A percentile compares a stretch with the other conserved stretches of the same genome.
Evolutionary conservation across 345 rosid genomes (phyloP).

Genomic region (Ricinus communis): DNA sequence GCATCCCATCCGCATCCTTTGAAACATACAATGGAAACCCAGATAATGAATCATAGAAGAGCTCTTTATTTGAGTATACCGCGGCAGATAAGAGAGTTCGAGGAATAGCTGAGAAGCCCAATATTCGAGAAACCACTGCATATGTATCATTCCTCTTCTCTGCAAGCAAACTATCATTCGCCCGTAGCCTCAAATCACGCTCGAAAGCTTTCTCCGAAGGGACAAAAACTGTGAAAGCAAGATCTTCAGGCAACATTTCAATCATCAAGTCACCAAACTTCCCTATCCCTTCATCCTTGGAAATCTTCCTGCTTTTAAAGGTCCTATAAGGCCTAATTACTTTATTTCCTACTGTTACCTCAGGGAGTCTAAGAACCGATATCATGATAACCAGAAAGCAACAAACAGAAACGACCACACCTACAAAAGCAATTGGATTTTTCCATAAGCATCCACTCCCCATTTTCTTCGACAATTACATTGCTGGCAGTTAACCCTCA

Average conservation of each 20-base stretch:
- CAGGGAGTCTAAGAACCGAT: conserved; percentile 59
- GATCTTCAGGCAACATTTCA: conserved; percentile 73
- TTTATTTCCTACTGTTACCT: conserved; percentile 24
- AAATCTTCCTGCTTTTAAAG: conserved; percentile 5
- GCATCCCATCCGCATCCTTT: conserved; percentile 41
- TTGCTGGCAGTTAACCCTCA: not conserved
- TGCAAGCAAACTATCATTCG: conserved; percentile 22
- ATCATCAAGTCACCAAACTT: conserved; percentile 75
- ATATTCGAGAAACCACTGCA: conserved; percentile 59
- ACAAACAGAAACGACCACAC: conserved; percentile 43
- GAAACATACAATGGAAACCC: conserved; percentile 52
- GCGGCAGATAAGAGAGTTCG: conserved; percentile 36
- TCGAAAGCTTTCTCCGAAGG: conserved; percentile 61
- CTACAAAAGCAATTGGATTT: conserved; percentile 42
- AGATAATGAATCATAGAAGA: conserved; percentile 63
- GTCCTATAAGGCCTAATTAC: conserved; percentile 14
- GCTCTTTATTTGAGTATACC: conserved; percentile 33
- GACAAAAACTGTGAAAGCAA: conserved; percentile 70
- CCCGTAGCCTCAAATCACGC: conserved; percentile 52
- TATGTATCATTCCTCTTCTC: conserved; percentile 47
- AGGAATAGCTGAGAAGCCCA: conserved; percentile 75
- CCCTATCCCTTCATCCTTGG: conserved; percentile 35
- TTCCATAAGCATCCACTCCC: conserved; percentile 33
- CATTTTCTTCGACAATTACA: conserved; percentile 31
- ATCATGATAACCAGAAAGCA: conserved; percentile 42